These are phyloP conservation scores for Isabelozyma pseudorhagii DNA, from an alignment of 805 yeast species.

Conservation along the genomic window DNA sequence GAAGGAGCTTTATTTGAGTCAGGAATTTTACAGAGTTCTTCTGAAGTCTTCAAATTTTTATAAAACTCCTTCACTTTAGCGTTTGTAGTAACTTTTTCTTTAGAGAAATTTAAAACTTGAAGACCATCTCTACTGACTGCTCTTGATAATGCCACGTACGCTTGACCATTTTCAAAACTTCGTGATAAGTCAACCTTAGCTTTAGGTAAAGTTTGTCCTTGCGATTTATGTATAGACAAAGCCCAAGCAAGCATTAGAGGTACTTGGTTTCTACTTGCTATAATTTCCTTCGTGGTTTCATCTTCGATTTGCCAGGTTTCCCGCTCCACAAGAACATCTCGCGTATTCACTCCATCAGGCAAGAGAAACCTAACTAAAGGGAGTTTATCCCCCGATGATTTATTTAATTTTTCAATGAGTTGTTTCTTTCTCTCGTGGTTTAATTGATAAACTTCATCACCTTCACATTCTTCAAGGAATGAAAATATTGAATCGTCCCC, in stretches of 20 bases:
- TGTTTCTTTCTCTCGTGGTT: constrained; percentile 48
- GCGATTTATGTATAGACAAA: constrained; percentile 90
- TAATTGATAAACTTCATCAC: constrained; percentile 4
- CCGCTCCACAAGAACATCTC: constrained; percentile 77
- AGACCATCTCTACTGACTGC: constrained; percentile 82
- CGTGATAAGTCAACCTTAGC: constrained; percentile 81
- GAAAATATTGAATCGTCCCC: constrained; percentile 45
- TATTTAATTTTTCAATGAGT: constrained; percentile 40
- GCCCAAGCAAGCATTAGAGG: constrained; percentile 97
- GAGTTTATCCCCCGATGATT: constrained; percentile 45
- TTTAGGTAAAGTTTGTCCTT: constrained; percentile 82
- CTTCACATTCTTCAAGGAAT: constrained; percentile 29
- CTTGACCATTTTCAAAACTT: constrained; percentile 90
- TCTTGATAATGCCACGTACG: constrained; percentile 91
- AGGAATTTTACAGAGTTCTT: constrained; percentile 11
- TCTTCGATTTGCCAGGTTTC: constrained; percentile 83
- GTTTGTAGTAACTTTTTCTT: constrained; percentile 64
- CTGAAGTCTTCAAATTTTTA: constrained; percentile 39
- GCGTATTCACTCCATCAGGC: constrained; percentile 61
- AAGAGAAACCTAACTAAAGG: constrained; percentile 79
- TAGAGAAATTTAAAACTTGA: constrained; percentile 73
- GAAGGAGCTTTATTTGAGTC: not conserved
- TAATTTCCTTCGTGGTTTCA: constrained; percentile 53
- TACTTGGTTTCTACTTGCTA: constrained; percentile 74
- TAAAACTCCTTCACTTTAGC: constrained; percentile 71